These are phyloP conservation scores for Anisogramma anomala DNA, from an alignment of 2,329 filamentous ascomycete genomes.

Conservation along the genomic window DNA sequence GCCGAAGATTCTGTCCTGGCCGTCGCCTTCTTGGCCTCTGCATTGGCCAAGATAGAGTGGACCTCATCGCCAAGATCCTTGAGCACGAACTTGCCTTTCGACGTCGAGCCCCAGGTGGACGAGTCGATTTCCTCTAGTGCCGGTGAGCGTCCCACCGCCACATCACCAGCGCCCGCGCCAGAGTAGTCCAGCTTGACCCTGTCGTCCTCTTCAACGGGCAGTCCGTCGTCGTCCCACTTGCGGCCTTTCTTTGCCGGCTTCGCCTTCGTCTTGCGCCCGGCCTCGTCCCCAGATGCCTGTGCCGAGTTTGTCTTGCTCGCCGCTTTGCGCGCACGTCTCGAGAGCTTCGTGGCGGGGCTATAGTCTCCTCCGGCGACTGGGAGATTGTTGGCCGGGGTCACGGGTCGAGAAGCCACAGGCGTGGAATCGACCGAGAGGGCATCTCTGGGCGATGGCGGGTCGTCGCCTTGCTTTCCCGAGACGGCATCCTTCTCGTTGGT, in stretches of 20 bases:
- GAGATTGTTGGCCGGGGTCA: constrained; percentile 60
- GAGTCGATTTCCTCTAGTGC: constrained; percentile 65
- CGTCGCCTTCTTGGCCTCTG: constrained; percentile 51
- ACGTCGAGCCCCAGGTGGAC: constrained; percentile 74
- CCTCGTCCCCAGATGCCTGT: constrained; percentile 77
- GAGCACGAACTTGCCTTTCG: constrained; percentile 86
- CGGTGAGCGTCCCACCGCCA: constrained; percentile 39
- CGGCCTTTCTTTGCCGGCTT: constrained; percentile 69
- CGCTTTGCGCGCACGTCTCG: constrained; percentile 62
- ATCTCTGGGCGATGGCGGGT: constrained; percentile 25
- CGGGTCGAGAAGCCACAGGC: constrained; percentile 64
- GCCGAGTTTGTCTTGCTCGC: constrained; percentile 55
- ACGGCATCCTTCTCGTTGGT: constrained; percentile 24
- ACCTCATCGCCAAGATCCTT: constrained; percentile 92
- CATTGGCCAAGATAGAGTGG: constrained; percentile 72
- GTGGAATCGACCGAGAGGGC: constrained; percentile 54
- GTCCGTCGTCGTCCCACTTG: constrained; percentile 84
- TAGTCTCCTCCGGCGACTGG: constrained; percentile 53
- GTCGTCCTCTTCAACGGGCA: constrained; percentile 74
- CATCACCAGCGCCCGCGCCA: constrained; percentile 43
- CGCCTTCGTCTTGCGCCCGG: constrained; percentile 44
- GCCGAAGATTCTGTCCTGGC: constrained; percentile 35
- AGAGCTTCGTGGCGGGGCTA: constrained; percentile 64
- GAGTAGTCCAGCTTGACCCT: constrained; percentile 82
- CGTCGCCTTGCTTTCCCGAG: constrained; percentile 27